Conservation (phyloP, 805 yeast genomes). For the Lachancea cidri region DNA sequence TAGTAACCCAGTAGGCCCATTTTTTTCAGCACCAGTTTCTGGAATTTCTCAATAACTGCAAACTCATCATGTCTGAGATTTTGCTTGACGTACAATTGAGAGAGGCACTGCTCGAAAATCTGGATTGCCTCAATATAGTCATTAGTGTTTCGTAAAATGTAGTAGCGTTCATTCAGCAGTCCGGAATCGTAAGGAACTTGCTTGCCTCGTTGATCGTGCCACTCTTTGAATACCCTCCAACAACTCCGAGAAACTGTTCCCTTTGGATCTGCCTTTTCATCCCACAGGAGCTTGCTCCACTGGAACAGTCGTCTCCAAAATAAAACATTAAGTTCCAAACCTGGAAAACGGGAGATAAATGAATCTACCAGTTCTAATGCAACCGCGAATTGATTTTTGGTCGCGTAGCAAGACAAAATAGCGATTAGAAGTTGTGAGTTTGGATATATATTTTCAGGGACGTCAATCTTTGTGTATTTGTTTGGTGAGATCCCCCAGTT, state of each 20-base stretch:
- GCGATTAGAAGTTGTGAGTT: constrained; percentile 18
- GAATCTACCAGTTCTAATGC: constrained; percentile 16
- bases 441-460: constrained; percentile 11
- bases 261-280: constrained; percentile 12
- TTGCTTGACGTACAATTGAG: constrained; percentile 10
- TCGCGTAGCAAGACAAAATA: constrained; percentile 18
- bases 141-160: constrained; percentile 12
- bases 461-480: neutral
- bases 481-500: constrained; percentile 17
- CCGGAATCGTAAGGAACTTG: constrained; percentile 18
- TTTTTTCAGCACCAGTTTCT: constrained; percentile 17
- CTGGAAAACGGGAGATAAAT: constrained; percentile 19
- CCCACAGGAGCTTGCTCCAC: constrained; percentile 17
- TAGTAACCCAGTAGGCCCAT: constrained; percentile 14
- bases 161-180: constrained; percentile 14
- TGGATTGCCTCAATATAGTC: constrained; percentile 18
- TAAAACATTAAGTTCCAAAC: constrained; percentile 14
- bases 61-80: constrained; percentile 8
- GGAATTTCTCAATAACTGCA: constrained; percentile 16
- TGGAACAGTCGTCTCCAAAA: constrained; percentile 27
- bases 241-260: constrained; percentile 16
- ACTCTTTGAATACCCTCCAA: constrained; percentile 23
- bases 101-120: constrained; percentile 11
- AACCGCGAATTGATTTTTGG: constrained; percentile 12
- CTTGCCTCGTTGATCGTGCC: constrained; percentile 15